Evolutionary conservation across 306 rosid species (phyloP).

Genomic region (Glycyrrhiza uralensis): DNA sequence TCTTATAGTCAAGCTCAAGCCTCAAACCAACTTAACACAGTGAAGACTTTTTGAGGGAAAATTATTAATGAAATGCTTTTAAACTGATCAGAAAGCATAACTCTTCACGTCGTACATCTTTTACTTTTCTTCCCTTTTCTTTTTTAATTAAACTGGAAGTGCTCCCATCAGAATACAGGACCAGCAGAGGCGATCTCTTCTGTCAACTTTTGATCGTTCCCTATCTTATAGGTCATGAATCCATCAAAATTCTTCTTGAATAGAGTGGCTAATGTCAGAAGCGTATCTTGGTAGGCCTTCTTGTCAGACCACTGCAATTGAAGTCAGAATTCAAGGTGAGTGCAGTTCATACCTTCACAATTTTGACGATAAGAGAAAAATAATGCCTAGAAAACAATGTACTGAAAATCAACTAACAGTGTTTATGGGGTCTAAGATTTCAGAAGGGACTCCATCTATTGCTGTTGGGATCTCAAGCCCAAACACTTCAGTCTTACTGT

Average conservation of each 20-base stretch:
- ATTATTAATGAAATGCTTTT: neutral
- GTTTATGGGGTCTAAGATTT: constrained; percentile 65
- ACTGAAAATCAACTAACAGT: constrained; percentile 44
- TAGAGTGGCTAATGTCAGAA: constrained; percentile 50
- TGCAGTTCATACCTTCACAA: neutral
- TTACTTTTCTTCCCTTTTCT: neutral
- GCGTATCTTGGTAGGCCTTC: constrained; percentile 49
- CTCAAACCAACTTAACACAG: neutral
- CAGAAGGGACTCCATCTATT: constrained; percentile 71
- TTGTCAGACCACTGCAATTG: constrained; percentile 68
- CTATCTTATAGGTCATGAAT: constrained; percentile 58
- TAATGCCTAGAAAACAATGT: neutral
- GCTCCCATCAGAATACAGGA: constrained; percentile 48
- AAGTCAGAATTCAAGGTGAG: neutral
- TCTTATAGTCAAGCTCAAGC: neutral
- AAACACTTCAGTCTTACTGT: constrained; percentile 62
- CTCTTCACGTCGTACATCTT: neutral
- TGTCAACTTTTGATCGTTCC: constrained; percentile 54
- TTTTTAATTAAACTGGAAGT: neutral
- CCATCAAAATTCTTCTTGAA: constrained; percentile 74
- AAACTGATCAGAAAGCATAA: neutral
- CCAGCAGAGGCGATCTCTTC: constrained; percentile 70
- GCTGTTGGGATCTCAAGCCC: constrained; percentile 71
- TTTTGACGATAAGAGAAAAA: neutral
- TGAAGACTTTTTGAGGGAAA: neutral